Base-by-base conservation (phyloP, 345 rosid species). In the Citrus unshiu region DNA sequence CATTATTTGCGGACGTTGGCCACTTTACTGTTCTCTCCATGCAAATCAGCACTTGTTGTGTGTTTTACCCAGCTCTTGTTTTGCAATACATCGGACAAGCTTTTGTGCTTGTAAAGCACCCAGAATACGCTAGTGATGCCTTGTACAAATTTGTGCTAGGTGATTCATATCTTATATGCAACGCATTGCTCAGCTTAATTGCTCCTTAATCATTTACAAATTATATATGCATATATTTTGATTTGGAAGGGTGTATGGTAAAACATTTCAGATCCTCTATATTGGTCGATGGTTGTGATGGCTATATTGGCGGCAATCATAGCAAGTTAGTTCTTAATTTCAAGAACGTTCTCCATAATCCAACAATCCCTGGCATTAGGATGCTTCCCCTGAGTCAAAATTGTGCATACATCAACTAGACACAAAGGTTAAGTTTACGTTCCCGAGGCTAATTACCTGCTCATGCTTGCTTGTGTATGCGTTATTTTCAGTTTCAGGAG, bases 241-340 rank as follows among this genome's bases (percentile, higher is more conserved):
- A 49, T 49, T 49, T 49, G 21, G 56, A 5, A 5, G 5, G 16
- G 58, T 19, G 24, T 57, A 10, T 24, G 37, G 25, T 39, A 19
- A 27, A 49, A 32, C 67, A 68, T 19, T 62, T 72, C 83, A 88
- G 90, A 25, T 24, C 57, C 84, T 22, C 5, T 86, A 9, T 83
- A 84, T 57, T 86, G 91, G 91, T 87, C 91, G 27, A 77, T 81
- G 81, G 85, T 86, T 51, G 75, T 81, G 57, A 8, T 84, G 22
- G 82, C 89, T 0, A 78, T 86, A 30, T 27, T 86, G 43, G 86
- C 84, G 1, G 75, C 88, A 3, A 72, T 86, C 56, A 83, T 86
- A n/a, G 89, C 89, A 6, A 86, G 91, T 68, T 88, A 86, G 62
- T 82, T 85, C 10, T 39, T 88, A 70, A 86, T 84, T 35, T 88